A percentile compares a stretch with the other conserved stretches of the same genome.
Conservation (phyloP, 2,329 filamentous ascomycete genomes). For the Fusarium sp. region DNA sequence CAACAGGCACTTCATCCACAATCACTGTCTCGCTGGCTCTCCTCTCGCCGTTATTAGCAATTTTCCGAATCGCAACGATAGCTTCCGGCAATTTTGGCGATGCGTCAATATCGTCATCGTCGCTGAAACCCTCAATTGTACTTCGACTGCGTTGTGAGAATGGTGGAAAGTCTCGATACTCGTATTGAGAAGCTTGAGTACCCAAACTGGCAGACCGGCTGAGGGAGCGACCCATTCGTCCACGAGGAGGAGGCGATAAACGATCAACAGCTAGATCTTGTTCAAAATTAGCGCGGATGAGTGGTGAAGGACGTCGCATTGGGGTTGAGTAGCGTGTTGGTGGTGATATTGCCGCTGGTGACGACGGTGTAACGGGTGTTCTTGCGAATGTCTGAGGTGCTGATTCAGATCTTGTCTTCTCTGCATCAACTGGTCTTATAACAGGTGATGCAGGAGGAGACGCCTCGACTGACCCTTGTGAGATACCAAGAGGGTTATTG, state of each 20-base stretch:
- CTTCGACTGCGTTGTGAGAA: slow-evolving; percentile 52
- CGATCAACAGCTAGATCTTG: slow-evolving; percentile 54
- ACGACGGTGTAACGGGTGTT: slow-evolving; percentile 40
- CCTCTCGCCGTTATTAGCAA: slow-evolving; percentile 33
- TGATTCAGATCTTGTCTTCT: slow-evolving; percentile 42
- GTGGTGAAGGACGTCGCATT: slow-evolving; percentile 46
- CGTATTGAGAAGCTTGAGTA: slow-evolving; percentile 46
- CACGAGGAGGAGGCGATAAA: slow-evolving; percentile 50
- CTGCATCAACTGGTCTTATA: slow-evolving; percentile 45
- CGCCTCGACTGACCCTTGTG: slow-evolving; percentile 31
- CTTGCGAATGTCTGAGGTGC: slow-evolving; percentile 36
- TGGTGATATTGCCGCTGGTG: slow-evolving; percentile 43
- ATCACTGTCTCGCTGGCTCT: slow-evolving; percentile 44
- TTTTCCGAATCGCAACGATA: slow-evolving; percentile 46
- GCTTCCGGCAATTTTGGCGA: slow-evolving; percentile 50
- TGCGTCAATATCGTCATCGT: slow-evolving; percentile 45
- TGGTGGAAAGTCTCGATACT: slow-evolving; percentile 51
- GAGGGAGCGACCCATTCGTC: slow-evolving; percentile 45
- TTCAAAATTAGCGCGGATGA: slow-evolving; percentile 51
- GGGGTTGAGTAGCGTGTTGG: slow-evolving; percentile 47
- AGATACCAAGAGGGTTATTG: slow-evolving; percentile 50
- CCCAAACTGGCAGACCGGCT: slow-evolving; percentile 52
- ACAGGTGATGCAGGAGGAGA: slow-evolving; percentile 48
- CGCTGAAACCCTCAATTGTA: slow-evolving; percentile 38
- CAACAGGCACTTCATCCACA: slow-evolving; percentile 44